Base-by-base conservation (phyloP, 768 basidiomycete species). In the Auriscalpium vulgare region DNA sequence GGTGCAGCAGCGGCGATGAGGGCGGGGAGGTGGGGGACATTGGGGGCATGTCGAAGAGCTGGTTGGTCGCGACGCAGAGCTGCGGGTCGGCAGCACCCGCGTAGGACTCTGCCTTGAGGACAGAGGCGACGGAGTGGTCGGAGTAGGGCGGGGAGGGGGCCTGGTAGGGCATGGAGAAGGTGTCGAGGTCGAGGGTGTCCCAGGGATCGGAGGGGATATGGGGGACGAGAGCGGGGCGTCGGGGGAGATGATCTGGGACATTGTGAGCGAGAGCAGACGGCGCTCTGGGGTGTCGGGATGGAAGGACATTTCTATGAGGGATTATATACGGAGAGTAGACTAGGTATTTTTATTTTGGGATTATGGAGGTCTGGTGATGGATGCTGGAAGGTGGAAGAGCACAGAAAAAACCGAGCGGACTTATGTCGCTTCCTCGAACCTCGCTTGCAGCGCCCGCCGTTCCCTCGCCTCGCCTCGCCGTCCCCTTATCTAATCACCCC, bases 61-160 rank as follows among this genome's bases (percentile, higher is more conserved):
- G 83, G 67, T 81, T 80, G 14, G 87, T 88, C 37, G 87, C 78
- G 13, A 88, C 68, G 65, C 85, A 88, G 44, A 80, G 71, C 54
- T 72, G 69, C 57, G 75, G 77, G 53, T 79, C 76, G 29, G 54
- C 60, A 10, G 56, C 60, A 59, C 80, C 80, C 5, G 79, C 75
- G 58, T 72, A 73, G 64, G 73, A 70, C 59, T 75, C 76, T 57
- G 77, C 74, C 67, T 76, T 79, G 73, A 84, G 79, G 64, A 79
- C 72, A 50, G 71, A 72, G 74, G 77, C 44, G 51, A 59, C 58
- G 37, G 59, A 61, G 47, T 57, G 48, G 57, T 76, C 68, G 17
- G 82, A 79, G 55, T 73, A 68, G 56, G 55, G 64, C 40, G 60
- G 62, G 64, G 72, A 75, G 75, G 61, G 74, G 62, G 67, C 78